These are phyloP conservation scores for Cajanus cajan DNA, from an alignment of 306 rosid species.

Conservation along the genomic window DNA sequence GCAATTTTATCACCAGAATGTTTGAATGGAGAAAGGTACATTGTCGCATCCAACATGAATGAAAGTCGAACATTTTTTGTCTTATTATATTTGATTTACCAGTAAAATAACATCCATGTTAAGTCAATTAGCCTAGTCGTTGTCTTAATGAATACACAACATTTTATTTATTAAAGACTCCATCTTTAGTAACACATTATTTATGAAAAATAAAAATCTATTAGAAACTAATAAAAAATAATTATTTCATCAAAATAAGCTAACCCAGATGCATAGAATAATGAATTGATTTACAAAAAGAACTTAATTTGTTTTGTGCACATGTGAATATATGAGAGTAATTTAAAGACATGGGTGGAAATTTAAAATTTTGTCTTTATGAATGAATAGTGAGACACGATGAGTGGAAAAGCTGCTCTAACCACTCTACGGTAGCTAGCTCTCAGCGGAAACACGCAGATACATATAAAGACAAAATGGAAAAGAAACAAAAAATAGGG, in stretches of 20 bases:
- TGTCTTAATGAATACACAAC: background rate
- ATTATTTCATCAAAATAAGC: background rate
- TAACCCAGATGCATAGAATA: background rate
- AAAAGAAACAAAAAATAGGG: slow-evolving; percentile 25
- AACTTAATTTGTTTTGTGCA: background rate
- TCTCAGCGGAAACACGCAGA: background rate
- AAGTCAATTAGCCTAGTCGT: background rate
- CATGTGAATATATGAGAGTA: background rate
- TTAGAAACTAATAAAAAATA: background rate
- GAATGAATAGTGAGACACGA: slow-evolving; percentile 15
- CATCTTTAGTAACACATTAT: background rate
- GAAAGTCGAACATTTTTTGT: background rate
- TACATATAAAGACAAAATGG: slow-evolving; percentile 24
- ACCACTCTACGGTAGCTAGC: slow-evolving; percentile 12
- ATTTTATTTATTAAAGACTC: background rate
- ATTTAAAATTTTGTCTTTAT: slow-evolving; percentile 2
- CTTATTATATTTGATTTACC: background rate
- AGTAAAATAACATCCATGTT: background rate
- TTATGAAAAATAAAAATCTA: background rate
- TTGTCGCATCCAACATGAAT: background rate
- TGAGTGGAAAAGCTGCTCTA: slow-evolving; percentile 31
- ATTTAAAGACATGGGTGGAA: background rate
- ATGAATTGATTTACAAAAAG: background rate
- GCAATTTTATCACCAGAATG: background rate
- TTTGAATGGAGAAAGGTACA: background rate